Percentiles rank a stretch among this genome's conserved stretches.
Evolutionary conservation across 2,329 filamentous ascomycete genomes (phyloP).

Genomic region (Sporothrix protearum): DNA sequence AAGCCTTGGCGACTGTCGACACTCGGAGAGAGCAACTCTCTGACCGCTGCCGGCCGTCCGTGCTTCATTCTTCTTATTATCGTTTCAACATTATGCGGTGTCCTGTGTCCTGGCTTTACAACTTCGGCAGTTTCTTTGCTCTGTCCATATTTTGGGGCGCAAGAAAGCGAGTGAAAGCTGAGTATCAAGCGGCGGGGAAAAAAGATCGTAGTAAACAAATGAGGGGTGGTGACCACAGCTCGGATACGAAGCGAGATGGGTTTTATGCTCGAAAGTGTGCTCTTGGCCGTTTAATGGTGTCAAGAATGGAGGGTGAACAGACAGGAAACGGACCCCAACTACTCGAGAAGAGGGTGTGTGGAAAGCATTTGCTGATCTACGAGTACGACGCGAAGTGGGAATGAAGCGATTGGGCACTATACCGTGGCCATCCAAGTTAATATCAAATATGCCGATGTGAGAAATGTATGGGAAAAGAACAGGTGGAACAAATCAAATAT

Average conservation of each 20-base stretch:
- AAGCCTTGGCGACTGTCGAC: neutral
- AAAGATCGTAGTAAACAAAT: neutral
- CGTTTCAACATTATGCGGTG: no score
- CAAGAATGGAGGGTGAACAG: neutral
- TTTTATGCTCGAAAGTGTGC: neutral
- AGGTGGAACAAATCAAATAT: neutral
- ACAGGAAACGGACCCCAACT: neutral
- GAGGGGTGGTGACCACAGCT: neutral
- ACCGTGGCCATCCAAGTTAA: no score
- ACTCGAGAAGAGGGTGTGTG: neutral
- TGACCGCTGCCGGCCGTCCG: neutral
- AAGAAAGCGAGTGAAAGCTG: neutral
- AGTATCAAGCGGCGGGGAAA: neutral
- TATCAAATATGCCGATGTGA: neutral
- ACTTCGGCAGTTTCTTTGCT: neutral
- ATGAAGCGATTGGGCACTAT: no score
- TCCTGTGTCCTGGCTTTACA: neutral
- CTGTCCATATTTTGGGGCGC: neutral
- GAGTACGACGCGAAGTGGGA: neutral
- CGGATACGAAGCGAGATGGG: neutral
- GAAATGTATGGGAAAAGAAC: neutral
- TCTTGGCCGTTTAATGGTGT: neutral
- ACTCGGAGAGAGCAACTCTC: neutral
- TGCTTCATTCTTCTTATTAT: neutral
- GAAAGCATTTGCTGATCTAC: neutral